These are phyloP conservation scores for Dictyostelium intermedium DNA, from an alignment of 78 protist genomes.

Conservation along the genomic window DNA sequence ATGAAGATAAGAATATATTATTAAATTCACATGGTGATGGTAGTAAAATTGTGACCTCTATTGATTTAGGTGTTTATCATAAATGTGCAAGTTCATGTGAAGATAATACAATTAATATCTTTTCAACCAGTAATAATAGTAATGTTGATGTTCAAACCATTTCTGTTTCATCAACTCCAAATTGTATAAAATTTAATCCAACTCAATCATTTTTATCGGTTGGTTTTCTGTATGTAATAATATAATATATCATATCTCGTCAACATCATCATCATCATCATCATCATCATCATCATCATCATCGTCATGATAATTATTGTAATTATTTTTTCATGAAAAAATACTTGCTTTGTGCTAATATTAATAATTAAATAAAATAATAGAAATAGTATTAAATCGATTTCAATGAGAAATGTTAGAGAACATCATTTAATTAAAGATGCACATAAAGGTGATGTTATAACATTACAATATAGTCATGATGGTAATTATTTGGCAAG, in stretches of 20 bases:
- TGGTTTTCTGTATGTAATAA: slow-evolving; percentile 13
- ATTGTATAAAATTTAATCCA: slow-evolving; percentile 18
- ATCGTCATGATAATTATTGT: no score
- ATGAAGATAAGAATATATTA: neutral
- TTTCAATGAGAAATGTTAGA: neutral
- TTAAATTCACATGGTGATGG: neutral
- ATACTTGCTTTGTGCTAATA: no score
- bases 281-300: no score
- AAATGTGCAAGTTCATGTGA: slow-evolving; percentile 25
- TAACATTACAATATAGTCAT: neutral
- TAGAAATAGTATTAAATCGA: neutral
- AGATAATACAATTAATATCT: neutral
- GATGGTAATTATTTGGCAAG: slow-evolving; percentile 7
- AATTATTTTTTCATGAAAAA: no score
- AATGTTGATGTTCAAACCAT: neutral
- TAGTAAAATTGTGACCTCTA: neutral
- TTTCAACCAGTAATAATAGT: neutral
- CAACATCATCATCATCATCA: no score
- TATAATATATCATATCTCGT: no score
- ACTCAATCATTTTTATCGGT: slow-evolving; percentile 26
- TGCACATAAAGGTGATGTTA: slow-evolving; percentile 32
- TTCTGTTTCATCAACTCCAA: neutral
- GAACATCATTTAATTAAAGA: neutral
- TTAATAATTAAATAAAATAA: no score
- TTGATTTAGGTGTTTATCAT: neutral